phyloP scores from a whole-genome alignment of 1,284 basidiomycete species.

The Austroboletus rostrupii region DNA sequence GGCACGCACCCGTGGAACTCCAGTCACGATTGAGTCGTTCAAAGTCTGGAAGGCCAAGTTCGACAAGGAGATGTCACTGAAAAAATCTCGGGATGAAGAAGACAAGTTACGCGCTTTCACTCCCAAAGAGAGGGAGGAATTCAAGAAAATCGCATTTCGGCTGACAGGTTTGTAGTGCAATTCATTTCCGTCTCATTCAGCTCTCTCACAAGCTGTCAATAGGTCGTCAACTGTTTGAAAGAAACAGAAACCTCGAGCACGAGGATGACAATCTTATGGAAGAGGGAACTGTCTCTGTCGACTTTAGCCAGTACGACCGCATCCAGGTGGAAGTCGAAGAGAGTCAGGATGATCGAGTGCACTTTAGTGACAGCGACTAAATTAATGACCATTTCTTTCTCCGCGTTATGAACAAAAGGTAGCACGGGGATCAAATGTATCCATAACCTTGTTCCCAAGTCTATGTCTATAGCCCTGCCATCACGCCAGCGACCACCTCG shows the following conservation, averaged over 20 bases:
- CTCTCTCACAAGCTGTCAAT: slow-evolving; percentile 9
- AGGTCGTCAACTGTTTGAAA: slow-evolving; percentile 90
- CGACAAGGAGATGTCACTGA: slow-evolving; percentile 60
- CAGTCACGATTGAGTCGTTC: slow-evolving; percentile 83
- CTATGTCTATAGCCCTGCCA: slow-evolving; percentile 38
- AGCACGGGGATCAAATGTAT: slow-evolving; percentile 13
- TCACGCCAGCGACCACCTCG: slow-evolving; percentile 36
- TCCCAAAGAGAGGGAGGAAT: slow-evolving; percentile 88
- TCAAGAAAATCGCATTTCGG: slow-evolving; percentile 62
- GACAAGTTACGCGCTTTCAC: slow-evolving; percentile 75
- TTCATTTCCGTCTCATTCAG: slow-evolving; percentile 4
- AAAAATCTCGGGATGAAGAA: slow-evolving; percentile 71
- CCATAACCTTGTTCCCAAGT: slow-evolving; percentile 16
- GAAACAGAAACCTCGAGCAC: slow-evolving; percentile 61
- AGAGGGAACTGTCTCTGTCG: slow-evolving; percentile 82
- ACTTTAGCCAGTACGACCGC: slow-evolving; percentile 83
- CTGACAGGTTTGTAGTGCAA: slow-evolving; percentile 58
- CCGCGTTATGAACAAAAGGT: slow-evolving; percentile 2
- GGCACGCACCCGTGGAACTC: slow-evolving; percentile 84
- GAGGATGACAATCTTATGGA: slow-evolving; percentile 75
- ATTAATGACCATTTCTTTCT: slow-evolving; percentile 37
- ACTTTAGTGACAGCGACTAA: slow-evolving; percentile 82
- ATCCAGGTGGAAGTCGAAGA: slow-evolving; percentile 54
- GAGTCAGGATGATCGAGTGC: slow-evolving; percentile 57
- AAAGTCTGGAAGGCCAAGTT: slow-evolving; percentile 79